A percentile compares a stretch with the other conserved stretches of the same genome.
Conservation (phyloP, 179 eudicot species). For the Camellia oleifera region DNA sequence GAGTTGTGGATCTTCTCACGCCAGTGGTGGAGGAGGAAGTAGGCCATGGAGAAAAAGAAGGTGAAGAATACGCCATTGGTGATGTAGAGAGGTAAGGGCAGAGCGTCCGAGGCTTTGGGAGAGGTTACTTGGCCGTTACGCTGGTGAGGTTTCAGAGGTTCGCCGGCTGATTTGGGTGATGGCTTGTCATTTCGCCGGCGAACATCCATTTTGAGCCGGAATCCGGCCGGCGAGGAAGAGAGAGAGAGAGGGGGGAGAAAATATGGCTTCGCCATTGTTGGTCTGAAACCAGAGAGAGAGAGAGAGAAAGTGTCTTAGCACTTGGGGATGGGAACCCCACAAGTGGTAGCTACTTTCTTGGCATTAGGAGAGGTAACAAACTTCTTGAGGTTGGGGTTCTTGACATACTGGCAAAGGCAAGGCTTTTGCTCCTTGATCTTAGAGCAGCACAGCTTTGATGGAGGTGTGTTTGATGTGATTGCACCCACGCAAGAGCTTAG, state of each 20-base stretch:
- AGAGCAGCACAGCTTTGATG: too few relatives aligned
- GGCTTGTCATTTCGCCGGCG: conserved; percentile 6
- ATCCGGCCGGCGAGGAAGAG: not conserved
- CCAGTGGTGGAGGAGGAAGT: conserved; percentile 31
- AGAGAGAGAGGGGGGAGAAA: not conserved
- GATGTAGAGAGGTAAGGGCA: conserved; percentile 31
- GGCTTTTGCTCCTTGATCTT: too few relatives aligned
- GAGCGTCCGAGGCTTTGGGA: conserved; percentile 20
- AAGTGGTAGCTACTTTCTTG: too few relatives aligned
- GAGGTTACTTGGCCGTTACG: not conserved
- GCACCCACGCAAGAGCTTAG: too few relatives aligned
- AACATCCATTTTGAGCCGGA: conserved; percentile 10
- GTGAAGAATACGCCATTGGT: conserved; percentile 34
- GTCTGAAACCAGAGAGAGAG: too few relatives aligned
- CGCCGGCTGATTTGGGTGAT: not conserved
- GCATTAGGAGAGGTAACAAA: too few relatives aligned
- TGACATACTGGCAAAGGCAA: too few relatives aligned
- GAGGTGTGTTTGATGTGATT: too few relatives aligned
- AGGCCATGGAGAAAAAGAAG: conserved; percentile 26
- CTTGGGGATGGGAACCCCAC: too few relatives aligned
- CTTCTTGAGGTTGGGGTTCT: too few relatives aligned
- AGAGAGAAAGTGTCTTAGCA: too few relatives aligned
- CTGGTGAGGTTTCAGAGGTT: conserved; percentile 2
- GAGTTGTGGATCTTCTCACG: conserved; percentile 38
- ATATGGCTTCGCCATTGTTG: too few relatives aligned